Base-by-base conservation (phyloP, 2,329 filamentous ascomycete species). In the Aspergillus eucalypticola region DNA sequence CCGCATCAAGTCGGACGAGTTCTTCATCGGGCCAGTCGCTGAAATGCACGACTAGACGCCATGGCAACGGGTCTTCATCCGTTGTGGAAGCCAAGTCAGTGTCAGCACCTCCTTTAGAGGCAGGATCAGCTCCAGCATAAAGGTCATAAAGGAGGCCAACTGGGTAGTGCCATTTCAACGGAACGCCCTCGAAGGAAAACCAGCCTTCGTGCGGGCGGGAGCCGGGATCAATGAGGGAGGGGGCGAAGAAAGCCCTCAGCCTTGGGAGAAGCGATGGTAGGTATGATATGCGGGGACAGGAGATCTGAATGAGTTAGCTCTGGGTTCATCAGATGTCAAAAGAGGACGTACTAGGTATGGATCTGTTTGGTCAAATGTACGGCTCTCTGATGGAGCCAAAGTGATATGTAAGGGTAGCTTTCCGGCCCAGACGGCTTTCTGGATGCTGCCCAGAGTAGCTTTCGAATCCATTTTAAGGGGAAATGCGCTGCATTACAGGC, bases 131-230 rank as follows among this genome's bases (percentile, higher is more conserved):
- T 17, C 85, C 86, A 2, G 85, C 84, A 67, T 90, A 90, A 5
- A 91, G 78, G 72, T 91, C 89, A 69, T 86, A 90, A 5, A 91
- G 79, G 10, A 91, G 77, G 1, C 89, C 89, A 10, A 89, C 72
- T 0, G 89, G 88, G 61, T 89, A 87, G 69, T 91, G 88, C 87
- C 87, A 89, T 78, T 89, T 90, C 64, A 91, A 73, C 2, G 87
- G 84, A 15, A 91, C 88, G 13, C 81, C 83, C 71, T 91, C 86
- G 69, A 87, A 88, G 1, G 85, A 86, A 64, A 91, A 84, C 84
- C 86, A 88, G 19, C 84, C 83, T 46, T 84, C 77, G 60, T 83
- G 78, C 7, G 82, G 70, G 3, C 77, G 65, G 8, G 83, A 77
- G 46, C 81, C 76, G 3, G 86, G 81, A 64, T 87, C 79, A 66